phyloP scores from a whole-genome alignment of 805 yeast species.

The Kluyveromyces siamensis region DNA sequence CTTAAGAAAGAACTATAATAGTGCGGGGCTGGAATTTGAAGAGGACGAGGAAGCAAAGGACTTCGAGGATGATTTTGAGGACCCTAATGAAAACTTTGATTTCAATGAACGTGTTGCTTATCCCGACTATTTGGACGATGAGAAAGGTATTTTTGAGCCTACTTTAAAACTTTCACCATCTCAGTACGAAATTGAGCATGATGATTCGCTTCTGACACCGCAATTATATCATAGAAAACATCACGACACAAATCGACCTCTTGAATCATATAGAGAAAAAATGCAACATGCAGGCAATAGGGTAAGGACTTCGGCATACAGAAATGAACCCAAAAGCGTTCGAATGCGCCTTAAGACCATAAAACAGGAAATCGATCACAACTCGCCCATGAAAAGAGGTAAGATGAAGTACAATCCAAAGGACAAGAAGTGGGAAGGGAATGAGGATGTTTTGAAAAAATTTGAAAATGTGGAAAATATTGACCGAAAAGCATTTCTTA shows the following conservation, averaged over 20 bases:
- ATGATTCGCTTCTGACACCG: conserved; percentile 22
- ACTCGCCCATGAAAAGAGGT: conserved; percentile 26
- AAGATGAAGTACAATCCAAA: conserved; percentile 24
- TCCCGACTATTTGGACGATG: conserved; percentile 20
- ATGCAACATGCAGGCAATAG: conserved; percentile 3
- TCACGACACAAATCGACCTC: conserved; percentile 12
- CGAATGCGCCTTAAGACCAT: conserved; percentile 16
- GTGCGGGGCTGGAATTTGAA: background rate
- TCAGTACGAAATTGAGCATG: conserved; percentile 20
- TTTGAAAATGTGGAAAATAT: conserved; percentile 17
- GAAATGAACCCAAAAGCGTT: conserved; percentile 1
- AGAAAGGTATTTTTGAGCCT: conserved; percentile 6
- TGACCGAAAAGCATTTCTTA: conserved; percentile 18
- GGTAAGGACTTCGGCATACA: background rate
- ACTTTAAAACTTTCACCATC: conserved; percentile 19
- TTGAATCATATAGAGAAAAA: conserved; percentile 18
- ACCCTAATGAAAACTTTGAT: conserved; percentile 12
- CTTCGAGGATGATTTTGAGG: conserved; percentile 8
- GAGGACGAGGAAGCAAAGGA: conserved; percentile 7
- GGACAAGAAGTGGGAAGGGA: conserved; percentile 26
- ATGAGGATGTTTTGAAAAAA: conserved; percentile 17
- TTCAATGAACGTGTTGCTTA: conserved; percentile 19
- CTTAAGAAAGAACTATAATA: background rate
- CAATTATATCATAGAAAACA: conserved; percentile 17
- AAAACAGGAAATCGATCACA: conserved; percentile 27